These are phyloP conservation scores for Trichoderma arundinaceum DNA, from an alignment of 2,329 filamentous ascomycete genomes.

Conservation along the genomic window DNA sequence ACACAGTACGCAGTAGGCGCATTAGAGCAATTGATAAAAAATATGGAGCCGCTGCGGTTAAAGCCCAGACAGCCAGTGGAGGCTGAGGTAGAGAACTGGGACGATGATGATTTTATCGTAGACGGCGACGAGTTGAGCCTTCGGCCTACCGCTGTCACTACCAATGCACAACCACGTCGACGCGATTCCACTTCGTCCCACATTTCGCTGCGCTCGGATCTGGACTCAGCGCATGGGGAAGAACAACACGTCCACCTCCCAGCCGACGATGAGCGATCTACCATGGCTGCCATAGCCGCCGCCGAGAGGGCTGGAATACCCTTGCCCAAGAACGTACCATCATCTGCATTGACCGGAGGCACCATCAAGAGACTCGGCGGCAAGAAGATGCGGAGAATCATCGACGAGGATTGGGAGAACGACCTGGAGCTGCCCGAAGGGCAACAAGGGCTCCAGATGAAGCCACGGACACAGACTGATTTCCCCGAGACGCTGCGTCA, in stretches of 20 bases:
- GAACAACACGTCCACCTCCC: slow-evolving; percentile 87
- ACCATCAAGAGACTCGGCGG: slow-evolving; percentile 89
- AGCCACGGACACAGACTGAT: slow-evolving; percentile 61
- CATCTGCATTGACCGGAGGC: slow-evolving; percentile 87
- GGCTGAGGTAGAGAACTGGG: slow-evolving; percentile 75
- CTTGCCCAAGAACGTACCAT: slow-evolving; percentile 82
- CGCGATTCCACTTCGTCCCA: slow-evolving; percentile 84
- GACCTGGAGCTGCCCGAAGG: slow-evolving; percentile 72
- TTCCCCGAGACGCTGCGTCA: slow-evolving; percentile 74
- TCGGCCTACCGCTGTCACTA: slow-evolving; percentile 54
- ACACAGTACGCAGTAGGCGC: slow-evolving; percentile 11
- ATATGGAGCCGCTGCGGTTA: slow-evolving; percentile 62
- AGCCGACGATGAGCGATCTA: slow-evolving; percentile 83
- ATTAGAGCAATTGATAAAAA: slow-evolving; percentile 25
- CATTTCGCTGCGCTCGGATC: slow-evolving; percentile 80
- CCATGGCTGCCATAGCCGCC: slow-evolving; percentile 82
- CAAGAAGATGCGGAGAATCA: slow-evolving; percentile 71
- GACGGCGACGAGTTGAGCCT: slow-evolving; percentile 70
- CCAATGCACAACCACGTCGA: slow-evolving; percentile 51
- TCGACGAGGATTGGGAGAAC: slow-evolving; percentile 82
- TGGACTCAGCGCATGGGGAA: slow-evolving; percentile 75
- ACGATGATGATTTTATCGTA: slow-evolving; percentile 76
- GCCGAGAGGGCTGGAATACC: slow-evolving; percentile 91
- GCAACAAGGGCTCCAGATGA: slow-evolving; percentile 67
- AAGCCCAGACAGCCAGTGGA: slow-evolving; percentile 61